Evolutionary conservation across 2,329 filamentous ascomycete species (phyloP), one percentile per base, ranked within the genome.

Genomic region (Trichoderma cornu-damae): DNA sequence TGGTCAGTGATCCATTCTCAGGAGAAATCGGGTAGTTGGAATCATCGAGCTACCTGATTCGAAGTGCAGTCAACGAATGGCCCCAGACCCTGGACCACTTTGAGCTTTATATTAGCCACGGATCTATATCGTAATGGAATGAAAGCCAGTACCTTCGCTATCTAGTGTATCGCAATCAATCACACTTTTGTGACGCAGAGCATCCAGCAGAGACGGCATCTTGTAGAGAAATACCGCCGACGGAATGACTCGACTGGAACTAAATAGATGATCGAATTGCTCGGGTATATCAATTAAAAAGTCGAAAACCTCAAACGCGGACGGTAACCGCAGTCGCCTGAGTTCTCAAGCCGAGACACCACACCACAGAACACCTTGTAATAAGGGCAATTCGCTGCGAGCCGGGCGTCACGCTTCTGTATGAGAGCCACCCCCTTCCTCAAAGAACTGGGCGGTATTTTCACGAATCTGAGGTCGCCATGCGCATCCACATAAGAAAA

Each of bases 101-200:
- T 22, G 12, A 9, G 44, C n/a, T 14, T 9, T 3, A 12, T 30
- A 43, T 69, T 22, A 52, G 49, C 26, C 20, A 24, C 14, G 28
- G 16, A 20, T 40, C 11, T 16, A 43, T 11, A 38, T 35, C 35
- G 20, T 16, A n/a, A 38, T 14, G 24, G 7, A 28, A 26, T 5
- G 4, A 54, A 34, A 6, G 5, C 6, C 24, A 22, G 64, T 52
- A 72, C 70, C 68, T 63, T 68, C 59, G 11, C 61, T 57, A 26
- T 73, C 70, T 12, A 73, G 66, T n/a, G 70, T 72, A 57, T 73
- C 71, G 46, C 71, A 72, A 60, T 70, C 69, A 28, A 73, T 64
- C 26, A 63, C 60, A 48, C 64, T 70, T 34, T 59, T 57, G 38
- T 66, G 47, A 3, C 70, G 68, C 3, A 72, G 63, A 26, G 58